These are phyloP conservation scores for Nannochloris sp. DNA, from an alignment of 139 green algal species.

Conservation along the genomic window DNA sequence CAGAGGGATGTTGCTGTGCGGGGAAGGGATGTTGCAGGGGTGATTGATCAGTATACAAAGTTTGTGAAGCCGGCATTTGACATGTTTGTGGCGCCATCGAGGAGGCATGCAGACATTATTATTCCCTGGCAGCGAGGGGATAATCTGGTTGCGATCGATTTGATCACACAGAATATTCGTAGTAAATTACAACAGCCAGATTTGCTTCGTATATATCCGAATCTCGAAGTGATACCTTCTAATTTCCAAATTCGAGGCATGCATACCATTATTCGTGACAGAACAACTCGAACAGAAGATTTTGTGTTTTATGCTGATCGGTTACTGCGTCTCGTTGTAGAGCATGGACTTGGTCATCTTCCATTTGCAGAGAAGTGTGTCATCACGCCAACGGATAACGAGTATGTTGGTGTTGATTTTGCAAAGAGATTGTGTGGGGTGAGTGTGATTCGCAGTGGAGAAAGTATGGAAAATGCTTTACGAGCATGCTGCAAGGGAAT, in stretches of 20 bases:
- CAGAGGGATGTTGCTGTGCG: constrained; percentile 80
- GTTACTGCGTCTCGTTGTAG: constrained; percentile 74
- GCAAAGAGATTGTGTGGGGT: constrained; percentile 89
- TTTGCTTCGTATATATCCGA: constrained; percentile 83
- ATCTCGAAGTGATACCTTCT: constrained; percentile 80
- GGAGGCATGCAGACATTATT: constrained; percentile 86
- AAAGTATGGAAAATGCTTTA: constrained; percentile 95
- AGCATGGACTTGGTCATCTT: constrained; percentile 82
- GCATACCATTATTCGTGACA: constrained; percentile 95
- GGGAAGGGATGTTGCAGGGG: constrained; percentile 72
- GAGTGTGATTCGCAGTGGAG: constrained; percentile 84
- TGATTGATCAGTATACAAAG: constrained; percentile 90
- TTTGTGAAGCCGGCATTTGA: constrained; percentile 96
- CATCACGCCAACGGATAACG: constrained; percentile 71
- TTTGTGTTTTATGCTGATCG: constrained; percentile 95
- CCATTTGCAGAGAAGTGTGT: constrained; percentile 86
- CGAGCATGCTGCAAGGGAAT: constrained; percentile 95
- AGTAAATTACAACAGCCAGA: constrained; percentile 89
- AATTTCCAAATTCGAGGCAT: constrained; percentile 95
- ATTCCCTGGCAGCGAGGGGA: constrained; percentile 77
- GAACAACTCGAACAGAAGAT: constrained; percentile 65
- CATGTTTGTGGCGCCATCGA: constrained; percentile 70
- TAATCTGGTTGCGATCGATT: constrained; percentile 90
- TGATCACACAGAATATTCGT: constrained; percentile 95
- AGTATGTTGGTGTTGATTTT: constrained; percentile 95